phyloP scores from a whole-genome alignment of 208 protist genomes.

The Herpetomonas samuelpessoai region DNA sequence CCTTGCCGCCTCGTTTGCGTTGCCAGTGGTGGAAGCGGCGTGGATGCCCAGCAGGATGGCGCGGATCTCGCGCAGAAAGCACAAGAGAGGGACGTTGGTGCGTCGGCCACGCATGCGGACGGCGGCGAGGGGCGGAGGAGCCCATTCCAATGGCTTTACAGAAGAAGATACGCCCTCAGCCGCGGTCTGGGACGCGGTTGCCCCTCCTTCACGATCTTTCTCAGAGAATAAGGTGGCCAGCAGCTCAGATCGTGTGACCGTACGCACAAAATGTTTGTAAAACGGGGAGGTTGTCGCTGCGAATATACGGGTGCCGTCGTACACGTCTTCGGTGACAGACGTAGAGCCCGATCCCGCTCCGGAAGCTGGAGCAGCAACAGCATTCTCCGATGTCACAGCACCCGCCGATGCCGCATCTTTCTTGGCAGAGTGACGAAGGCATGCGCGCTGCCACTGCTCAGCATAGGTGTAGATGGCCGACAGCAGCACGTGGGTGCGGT shows the following conservation, averaged over 20 bases:
- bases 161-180: not conserved
- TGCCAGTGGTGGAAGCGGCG: not conserved
- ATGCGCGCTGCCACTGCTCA: constrained; percentile 50
- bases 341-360: not conserved
- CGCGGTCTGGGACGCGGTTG: not conserved
- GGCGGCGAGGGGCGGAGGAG: constrained; percentile 18
- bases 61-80: constrained; percentile 42
- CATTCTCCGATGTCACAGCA: not conserved
- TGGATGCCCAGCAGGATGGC: constrained; percentile 10
- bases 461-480: constrained; percentile 37
- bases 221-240: no score
- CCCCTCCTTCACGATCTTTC: no score
- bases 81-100: constrained; percentile 50
- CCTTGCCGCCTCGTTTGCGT: not conserved
- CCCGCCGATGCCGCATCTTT: constrained; percentile 13
- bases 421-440: constrained; percentile 23
- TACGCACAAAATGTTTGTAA: not conserved
- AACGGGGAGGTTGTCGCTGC: not conserved
- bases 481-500: constrained; percentile 33
- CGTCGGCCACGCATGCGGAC: constrained; percentile 26
- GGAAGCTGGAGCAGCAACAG: not conserved
- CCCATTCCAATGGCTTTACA: constrained; percentile 13
- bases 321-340: not conserved
- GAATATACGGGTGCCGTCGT: no score
- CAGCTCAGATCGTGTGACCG: not conserved